Evolutionary conservation across 1,284 basidiomycete species (phyloP).

Genomic region (Porodaedalea pini): DNA sequence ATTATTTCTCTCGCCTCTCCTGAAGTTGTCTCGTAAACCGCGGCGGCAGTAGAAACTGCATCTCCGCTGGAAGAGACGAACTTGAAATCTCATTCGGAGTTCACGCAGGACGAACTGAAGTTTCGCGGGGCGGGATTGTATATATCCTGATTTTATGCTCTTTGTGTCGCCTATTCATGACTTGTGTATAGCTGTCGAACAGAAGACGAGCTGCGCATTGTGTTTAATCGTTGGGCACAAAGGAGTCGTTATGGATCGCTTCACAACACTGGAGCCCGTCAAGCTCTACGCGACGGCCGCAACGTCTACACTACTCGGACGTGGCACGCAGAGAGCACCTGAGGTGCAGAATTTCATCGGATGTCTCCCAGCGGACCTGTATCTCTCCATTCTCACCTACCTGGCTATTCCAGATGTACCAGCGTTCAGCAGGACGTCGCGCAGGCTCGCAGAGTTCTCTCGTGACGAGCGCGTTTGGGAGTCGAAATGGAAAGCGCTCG

Average conservation of each 20-base stretch:
- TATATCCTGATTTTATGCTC: too few species aligned
- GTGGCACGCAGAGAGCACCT: slow-evolving; percentile 17
- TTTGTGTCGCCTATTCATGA: too few species aligned
- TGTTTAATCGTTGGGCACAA: too few species aligned
- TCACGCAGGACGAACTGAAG: too few species aligned
- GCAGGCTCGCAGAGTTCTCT: slow-evolving; percentile 61
- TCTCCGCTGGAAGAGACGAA: too few species aligned
- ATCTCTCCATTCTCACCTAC: slow-evolving; percentile 67
- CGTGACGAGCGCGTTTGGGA: slow-evolving; percentile 77
- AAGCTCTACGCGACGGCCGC: slow-evolving; percentile 49
- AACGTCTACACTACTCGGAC: slow-evolving; percentile 19
- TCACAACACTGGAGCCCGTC: slow-evolving; percentile 71
- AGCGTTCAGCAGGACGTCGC: slow-evolving; percentile 64
- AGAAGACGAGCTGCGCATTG: too few species aligned
- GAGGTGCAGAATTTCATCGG: slow-evolving; percentile 56
- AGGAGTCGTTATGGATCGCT: slow-evolving; percentile 64
- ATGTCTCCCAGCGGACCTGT: slow-evolving; percentile 71
- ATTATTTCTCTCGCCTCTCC: too few species aligned
- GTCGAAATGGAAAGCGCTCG: slow-evolving; percentile 60
- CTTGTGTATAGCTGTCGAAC: too few species aligned
- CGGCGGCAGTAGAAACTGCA: too few species aligned
- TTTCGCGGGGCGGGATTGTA: too few species aligned
- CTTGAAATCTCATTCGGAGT: too few species aligned
- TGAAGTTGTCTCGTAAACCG: too few species aligned
- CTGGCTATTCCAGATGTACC: slow-evolving; percentile 78